phyloP scores from a whole-genome alignment of 208 protist species.

The Crithidia fasciculata region DNA sequence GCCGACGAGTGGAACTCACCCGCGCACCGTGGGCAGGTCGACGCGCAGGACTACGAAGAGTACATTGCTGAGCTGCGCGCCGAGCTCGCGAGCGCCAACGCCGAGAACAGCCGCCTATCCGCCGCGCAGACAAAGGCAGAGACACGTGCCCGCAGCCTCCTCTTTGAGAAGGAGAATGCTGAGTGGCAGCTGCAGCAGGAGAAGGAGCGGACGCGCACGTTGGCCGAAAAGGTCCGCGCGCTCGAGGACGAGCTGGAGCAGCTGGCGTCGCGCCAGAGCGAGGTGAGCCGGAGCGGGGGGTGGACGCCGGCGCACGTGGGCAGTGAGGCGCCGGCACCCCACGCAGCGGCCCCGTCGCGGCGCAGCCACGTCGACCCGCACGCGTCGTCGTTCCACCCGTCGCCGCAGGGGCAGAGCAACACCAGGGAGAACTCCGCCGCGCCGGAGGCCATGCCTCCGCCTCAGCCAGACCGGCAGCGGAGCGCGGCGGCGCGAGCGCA shows the following conservation, averaged over 20 bases:
- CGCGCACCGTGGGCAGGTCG: conserved; percentile 4
- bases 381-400: neutral
- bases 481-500: conserved; percentile 15
- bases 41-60: conserved; percentile 24
- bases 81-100: conserved; percentile 48
- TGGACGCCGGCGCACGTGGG: neutral
- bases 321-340: neutral
- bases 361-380: conserved; percentile 10
- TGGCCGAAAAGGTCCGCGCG: conserved; percentile 45
- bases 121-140: conserved; percentile 56
- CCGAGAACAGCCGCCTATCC: conserved; percentile 53
- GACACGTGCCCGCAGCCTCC: conserved; percentile 44
- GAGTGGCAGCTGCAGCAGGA: conserved; percentile 62
- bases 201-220: conserved; percentile 46
- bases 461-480: neutral
- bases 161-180: conserved; percentile 68
- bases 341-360: conserved; percentile 5
- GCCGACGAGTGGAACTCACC: neutral
- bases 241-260: conserved; percentile 55
- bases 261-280: conserved; percentile 26
- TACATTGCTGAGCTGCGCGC: conserved; percentile 60
- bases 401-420: neutral
- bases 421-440: neutral
- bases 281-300: neutral
- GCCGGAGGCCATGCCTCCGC: conserved; percentile 1